Conservation (phyloP, 1,139 yeast species). For the Hemisphaericaspora xylanilytica region DNA sequence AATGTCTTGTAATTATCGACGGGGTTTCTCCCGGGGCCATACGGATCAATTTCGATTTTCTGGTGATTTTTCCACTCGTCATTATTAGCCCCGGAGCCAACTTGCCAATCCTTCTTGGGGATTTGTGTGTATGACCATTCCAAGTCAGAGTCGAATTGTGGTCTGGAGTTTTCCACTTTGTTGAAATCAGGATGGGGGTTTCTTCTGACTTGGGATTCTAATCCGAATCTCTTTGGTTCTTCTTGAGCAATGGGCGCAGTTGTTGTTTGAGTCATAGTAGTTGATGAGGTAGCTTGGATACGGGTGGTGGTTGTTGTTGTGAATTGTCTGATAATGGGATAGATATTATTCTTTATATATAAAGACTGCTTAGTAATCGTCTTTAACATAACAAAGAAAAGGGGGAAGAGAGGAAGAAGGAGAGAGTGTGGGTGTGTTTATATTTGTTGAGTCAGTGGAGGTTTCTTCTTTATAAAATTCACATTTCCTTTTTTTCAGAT, state of each 20-base stretch:
- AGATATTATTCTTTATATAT: background rate
- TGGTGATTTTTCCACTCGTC: constrained; percentile 43
- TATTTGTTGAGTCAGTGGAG: too few species aligned
- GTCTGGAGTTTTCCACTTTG: constrained; percentile 23
- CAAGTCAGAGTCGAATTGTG: constrained; percentile 20
- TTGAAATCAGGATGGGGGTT: constrained; percentile 27
- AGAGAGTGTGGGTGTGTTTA: background rate
- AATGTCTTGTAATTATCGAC: constrained; percentile 50
- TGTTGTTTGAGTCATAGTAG: background rate
- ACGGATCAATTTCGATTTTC: constrained; percentile 52
- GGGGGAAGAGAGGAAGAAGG: background rate
- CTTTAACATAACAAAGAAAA: too few species aligned
- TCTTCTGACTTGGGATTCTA: constrained; percentile 17
- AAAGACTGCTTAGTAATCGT: background rate
- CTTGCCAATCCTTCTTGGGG: constrained; percentile 40
- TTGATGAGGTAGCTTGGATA: background rate
- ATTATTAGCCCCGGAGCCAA: constrained; percentile 49
- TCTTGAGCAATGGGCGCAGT: background rate
- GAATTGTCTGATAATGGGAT: background rate
- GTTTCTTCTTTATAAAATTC: too few species aligned
- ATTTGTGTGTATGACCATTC: constrained; percentile 22
- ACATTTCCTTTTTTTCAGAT: too few species aligned
- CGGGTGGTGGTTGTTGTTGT: background rate
- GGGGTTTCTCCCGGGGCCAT: constrained; percentile 38
- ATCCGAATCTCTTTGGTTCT: constrained; percentile 15